Conservation (phyloP, 345 rosid species). For the Ricinus communis region DNA sequence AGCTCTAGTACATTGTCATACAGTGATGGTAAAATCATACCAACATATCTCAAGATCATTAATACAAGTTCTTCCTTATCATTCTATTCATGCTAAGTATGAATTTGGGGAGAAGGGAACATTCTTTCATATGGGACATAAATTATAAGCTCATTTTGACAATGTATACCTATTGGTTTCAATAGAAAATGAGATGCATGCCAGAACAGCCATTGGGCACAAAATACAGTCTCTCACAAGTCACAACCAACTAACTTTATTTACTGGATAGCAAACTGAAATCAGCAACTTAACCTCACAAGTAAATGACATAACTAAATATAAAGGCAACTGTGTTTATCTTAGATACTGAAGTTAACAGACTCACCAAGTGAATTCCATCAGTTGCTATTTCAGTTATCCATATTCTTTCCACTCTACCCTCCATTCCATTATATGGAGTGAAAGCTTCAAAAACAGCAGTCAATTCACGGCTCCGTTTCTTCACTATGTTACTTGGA, state of each 20-base stretch:
- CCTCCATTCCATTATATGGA: constrained; percentile 81
- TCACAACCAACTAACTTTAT: neutral
- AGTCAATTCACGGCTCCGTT: constrained; percentile 88
- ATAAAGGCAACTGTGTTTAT: neutral
- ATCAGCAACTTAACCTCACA: neutral
- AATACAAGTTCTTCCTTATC: neutral
- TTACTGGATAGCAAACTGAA: neutral
- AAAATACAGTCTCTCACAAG: neutral
- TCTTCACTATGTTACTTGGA: constrained; percentile 75
- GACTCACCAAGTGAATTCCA: constrained; percentile 78
- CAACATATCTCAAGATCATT: neutral
- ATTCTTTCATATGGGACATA: neutral
- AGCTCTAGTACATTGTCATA: neutral
- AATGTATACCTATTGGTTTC: neutral
- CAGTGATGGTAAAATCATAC: neutral
- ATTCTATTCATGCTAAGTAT: neutral
- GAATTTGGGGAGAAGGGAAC: neutral
- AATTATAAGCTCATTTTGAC: neutral
- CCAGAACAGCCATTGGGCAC: neutral
- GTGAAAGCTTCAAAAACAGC: constrained; percentile 82
- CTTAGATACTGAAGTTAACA: neutral
- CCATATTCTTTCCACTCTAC: constrained; percentile 87
- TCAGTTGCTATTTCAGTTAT: constrained; percentile 87
- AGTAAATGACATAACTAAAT: neutral
- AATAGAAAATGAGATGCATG: neutral